Percentiles rank a stretch among this genome's conserved stretches.
Conservation (phyloP, 768 basidiomycete genomes). For the Boletus rubescentipes region DNA sequence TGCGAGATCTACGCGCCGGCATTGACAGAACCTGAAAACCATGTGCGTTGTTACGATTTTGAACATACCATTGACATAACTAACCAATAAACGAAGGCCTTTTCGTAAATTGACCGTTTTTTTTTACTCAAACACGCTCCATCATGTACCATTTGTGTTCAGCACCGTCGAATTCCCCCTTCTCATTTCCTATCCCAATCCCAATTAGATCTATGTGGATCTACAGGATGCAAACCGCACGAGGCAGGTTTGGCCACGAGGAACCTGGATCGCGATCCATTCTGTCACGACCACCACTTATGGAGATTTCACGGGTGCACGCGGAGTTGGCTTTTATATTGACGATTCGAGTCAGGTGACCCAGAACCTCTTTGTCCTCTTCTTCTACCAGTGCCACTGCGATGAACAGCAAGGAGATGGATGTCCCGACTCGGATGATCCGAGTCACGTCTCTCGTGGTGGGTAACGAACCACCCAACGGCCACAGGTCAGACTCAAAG, state of each 20-base stretch:
- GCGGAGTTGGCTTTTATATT: slow-evolving; percentile 4
- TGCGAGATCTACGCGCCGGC: not conserved
- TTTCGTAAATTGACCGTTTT: not conserved
- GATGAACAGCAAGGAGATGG: not conserved
- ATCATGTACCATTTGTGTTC: not conserved
- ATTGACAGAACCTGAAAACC: not conserved
- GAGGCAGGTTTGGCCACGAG: not conserved
- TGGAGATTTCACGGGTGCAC: not conserved
- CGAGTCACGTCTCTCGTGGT: slow-evolving; percentile 12
- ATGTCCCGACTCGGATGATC: not conserved
- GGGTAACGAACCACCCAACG: not conserved
- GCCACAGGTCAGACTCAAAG: not conserved
- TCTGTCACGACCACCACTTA: not conserved
- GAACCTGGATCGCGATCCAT: not conserved
- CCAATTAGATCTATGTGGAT: not conserved
- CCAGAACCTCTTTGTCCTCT: slow-evolving; percentile 1
- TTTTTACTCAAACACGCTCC: not conserved
- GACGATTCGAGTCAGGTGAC: slow-evolving; percentile 7
- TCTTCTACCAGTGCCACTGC: slow-evolving; percentile 12
- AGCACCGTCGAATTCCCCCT: not conserved
- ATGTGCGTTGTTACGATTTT: not conserved
- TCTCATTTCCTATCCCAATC: not conserved
- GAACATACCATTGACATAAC: not conserved
- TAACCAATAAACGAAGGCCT: not conserved
- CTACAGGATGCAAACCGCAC: not conserved